These are phyloP conservation scores for Eucalyptus fibrosa DNA, from an alignment of 345 rosid species.

Conservation along the genomic window DNA sequence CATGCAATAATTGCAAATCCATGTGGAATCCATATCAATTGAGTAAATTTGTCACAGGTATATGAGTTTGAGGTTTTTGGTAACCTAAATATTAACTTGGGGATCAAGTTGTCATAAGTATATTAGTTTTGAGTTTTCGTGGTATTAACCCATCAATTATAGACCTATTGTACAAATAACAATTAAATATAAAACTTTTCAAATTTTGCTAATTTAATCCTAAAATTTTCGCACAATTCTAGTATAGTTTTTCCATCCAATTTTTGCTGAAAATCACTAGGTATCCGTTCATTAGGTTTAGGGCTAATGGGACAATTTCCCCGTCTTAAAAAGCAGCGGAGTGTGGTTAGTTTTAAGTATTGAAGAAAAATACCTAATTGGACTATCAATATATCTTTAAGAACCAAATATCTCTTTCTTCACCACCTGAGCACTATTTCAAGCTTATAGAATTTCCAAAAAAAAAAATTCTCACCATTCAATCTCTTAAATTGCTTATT, in stretches of 20 bases:
- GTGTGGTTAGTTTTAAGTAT: background rate
- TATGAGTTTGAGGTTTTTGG: background rate
- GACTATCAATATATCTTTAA: background rate
- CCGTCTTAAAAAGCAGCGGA: background rate
- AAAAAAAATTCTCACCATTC: background rate
- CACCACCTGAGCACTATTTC: background rate
- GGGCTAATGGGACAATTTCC: background rate
- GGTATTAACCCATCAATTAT: background rate
- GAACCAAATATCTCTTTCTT: background rate
- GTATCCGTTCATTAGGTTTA: background rate
- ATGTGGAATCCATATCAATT: background rate
- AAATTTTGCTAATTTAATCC: background rate
- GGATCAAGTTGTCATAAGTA: background rate
- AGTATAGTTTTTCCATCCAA: too few species aligned
- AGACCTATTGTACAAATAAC: background rate
- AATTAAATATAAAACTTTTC: background rate
- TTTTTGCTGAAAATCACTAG: fast-evolving
- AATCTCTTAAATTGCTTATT: background rate
- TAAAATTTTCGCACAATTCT: background rate
- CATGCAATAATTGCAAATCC: background rate
- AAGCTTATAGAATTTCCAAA: background rate
- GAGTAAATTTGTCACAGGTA: fast-evolving
- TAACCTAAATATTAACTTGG: too few species aligned
- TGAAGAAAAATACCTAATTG: background rate
- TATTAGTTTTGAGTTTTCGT: too few species aligned